Percentiles rank a stretch among this genome's conserved stretches.
These are phyloP conservation scores for Physaria fendleri DNA, from an alignment of 345 rosid genomes.

Conservation along the genomic window DNA sequence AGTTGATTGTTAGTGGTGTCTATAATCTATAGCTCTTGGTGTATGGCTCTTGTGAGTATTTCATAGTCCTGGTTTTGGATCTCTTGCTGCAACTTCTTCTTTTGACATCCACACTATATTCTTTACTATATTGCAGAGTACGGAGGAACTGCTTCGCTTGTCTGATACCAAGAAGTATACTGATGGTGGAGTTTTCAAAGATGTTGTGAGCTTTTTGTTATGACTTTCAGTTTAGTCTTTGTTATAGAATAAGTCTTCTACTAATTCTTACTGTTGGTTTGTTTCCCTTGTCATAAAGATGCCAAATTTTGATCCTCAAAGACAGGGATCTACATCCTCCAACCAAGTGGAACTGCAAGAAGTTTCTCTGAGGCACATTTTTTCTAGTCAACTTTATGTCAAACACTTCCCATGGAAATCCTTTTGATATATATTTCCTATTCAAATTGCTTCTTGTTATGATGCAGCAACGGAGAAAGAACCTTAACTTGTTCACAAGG, in stretches of 20 bases:
- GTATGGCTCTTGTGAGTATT: constrained; percentile 19
- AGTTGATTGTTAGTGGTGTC: constrained; percentile 22
- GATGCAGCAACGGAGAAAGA: constrained; percentile 36
- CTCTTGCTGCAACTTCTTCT: constrained; percentile 1
- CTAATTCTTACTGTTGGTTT: constrained; percentile 8
- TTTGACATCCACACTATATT: constrained; percentile 9
- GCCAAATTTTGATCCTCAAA: constrained; percentile 21
- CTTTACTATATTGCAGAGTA: constrained; percentile 35
- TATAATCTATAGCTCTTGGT: constrained; percentile 9
- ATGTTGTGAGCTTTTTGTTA: constrained; percentile 28
- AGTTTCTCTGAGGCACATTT: constrained; percentile 31
- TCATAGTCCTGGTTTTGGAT: constrained; percentile 3
- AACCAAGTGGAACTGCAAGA: constrained; percentile 22
- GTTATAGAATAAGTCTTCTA: background rate
- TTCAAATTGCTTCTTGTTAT: constrained; percentile 1
- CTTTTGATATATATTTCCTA: background rate
- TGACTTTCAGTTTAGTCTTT: constrained; percentile 13
- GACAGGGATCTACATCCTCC: constrained; percentile 16
- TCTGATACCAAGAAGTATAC: constrained; percentile 36
- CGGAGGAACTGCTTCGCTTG: constrained; percentile 42
- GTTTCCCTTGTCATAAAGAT: constrained; percentile 21
- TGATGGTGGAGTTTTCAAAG: constrained; percentile 32
- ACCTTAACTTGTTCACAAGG: constrained; percentile 9
- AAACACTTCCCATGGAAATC: background rate
- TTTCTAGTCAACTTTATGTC: background rate